Base-by-base conservation (phyloP, 2,329 filamentous ascomycete species). In the Diaporthe batatas region DNA sequence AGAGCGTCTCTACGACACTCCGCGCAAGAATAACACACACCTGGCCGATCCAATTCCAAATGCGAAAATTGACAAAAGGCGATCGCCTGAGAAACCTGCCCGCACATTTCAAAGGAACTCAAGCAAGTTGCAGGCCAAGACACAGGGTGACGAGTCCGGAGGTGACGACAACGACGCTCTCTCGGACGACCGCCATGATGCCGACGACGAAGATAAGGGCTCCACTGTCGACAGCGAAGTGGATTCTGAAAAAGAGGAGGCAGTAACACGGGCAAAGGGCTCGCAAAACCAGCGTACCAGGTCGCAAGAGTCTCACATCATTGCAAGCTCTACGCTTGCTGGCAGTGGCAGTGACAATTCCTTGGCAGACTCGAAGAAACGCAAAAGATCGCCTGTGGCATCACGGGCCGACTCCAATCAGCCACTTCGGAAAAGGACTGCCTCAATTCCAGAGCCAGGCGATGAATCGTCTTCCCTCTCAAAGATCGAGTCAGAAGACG, bases 1-100 rank as follows among this genome's bases (percentile, higher is more conserved):
- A 1, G 95, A 98, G 83, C 92, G 96, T 73, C 88, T 99, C 74
- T 96, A 96, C 79, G 91, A 93, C 79, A 97, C 94, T n/a, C 95
- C 95, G 23, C 90, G 91, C 75, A 93, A 87, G 74, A 77, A 78
- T 18, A 81, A 73, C 44, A 53, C 32, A 36, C 73, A 73, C 39
- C 29, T 32, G 51, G 47, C 23, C 47, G 67, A 47, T 36, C 51
- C 42, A 65, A 39, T 44, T 16, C 8, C 72, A 16, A 51, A 44
- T 25, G 59, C 71, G n/a, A 65, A 68, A 57, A 51, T 42, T 25
- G 39, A 47, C 16, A 44, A 36, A 34, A 86, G 86, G 77, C 85
- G 86, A 75, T 89, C 87, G 79, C 86, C 87, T 71, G 86, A 87
- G 73, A 87, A 84, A 71, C 84, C 86, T 62, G 75, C 76, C 62